phyloP scores from a whole-genome alignment of 1,284 basidiomycete species.

The Coriolopsis trogii region DNA sequence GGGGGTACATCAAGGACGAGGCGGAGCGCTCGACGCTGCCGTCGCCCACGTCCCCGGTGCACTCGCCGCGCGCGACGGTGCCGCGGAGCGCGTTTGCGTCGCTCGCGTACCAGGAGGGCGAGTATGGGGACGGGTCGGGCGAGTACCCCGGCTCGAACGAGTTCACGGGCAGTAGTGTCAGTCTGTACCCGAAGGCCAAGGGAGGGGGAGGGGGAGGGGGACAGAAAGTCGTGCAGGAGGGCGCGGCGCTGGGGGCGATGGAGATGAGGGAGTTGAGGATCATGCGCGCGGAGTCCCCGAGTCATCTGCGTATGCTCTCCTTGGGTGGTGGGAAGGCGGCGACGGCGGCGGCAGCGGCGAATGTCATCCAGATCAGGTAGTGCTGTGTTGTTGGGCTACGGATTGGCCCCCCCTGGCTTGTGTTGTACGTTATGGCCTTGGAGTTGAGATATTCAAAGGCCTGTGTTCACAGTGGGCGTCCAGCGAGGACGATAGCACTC shows the following conservation, averaged over 20 bases:
- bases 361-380: not conserved
- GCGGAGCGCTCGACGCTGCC: not conserved
- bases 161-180: too few relatives aligned
- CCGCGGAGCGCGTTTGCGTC: not conserved
- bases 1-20: constrained; percentile 39
- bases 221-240: constrained; percentile 13
- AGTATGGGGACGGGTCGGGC: constrained; percentile 10
- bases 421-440: not conserved
- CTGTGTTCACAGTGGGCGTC: too few relatives aligned
- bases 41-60: not conserved
- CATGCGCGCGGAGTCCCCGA: constrained; percentile 34
- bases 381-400: not conserved
- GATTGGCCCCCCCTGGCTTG: not conserved
- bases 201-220: not conserved
- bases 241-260: constrained; percentile 34
- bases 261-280: constrained; percentile 45
- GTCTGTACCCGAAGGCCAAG: not conserved
- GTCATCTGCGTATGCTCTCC: constrained; percentile 13
- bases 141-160: too few relatives aligned
- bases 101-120: not conserved
- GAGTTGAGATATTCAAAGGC: not conserved
- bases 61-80: not conserved
- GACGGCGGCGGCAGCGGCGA: too few relatives aligned
- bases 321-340: not conserved
- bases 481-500: too few relatives aligned